Evolutionary conservation across 129 eudicot genomes (phyloP).

Genomic region (Flaveria brownii): DNA sequence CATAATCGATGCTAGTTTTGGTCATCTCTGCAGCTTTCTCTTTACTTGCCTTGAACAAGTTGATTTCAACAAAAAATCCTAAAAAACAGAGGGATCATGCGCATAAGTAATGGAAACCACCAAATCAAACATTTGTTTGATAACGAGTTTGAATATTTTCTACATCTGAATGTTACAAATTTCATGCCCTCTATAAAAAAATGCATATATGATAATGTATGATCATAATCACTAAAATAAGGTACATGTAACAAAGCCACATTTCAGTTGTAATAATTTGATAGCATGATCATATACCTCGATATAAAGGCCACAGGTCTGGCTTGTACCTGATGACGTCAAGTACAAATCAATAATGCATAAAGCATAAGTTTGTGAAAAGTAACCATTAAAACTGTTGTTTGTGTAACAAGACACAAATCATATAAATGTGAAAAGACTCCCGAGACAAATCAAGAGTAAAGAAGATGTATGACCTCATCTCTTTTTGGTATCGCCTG

Average conservation of each 20-base stretch:
- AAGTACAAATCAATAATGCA: conserved; percentile 22
- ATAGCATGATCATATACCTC: conserved; percentile 56
- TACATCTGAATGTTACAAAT: conserved; percentile 3
- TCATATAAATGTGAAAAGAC: not conserved
- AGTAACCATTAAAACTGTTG: conserved; percentile 1
- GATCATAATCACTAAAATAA: not conserved
- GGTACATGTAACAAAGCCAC: not conserved
- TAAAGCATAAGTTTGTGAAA: not conserved
- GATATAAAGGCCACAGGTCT: conserved; percentile 88
- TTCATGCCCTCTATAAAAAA: not conserved
- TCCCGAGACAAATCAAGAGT: not conserved
- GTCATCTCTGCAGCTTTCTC: conserved; percentile 55
- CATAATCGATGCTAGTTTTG: conserved; percentile 27
- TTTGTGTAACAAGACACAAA: conserved; percentile 25
- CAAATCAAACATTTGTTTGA: not conserved
- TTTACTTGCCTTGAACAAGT: conserved; percentile 69
- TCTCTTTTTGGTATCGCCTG: conserved; percentile 88
- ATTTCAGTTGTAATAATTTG: conserved; percentile 9
- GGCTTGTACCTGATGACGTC: conserved; percentile 60
- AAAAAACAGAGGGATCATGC: conserved; percentile 20
- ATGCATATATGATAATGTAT: not conserved
- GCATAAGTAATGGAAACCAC: conserved; percentile 21
- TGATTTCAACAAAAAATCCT: conserved; percentile 94
- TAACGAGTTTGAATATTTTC: not conserved
- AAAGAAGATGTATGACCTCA: conserved; percentile 51